Evolutionary conservation across 2,329 filamentous ascomycete genomes (phyloP).

Genomic region (Talaromyces funiculosus): DNA sequence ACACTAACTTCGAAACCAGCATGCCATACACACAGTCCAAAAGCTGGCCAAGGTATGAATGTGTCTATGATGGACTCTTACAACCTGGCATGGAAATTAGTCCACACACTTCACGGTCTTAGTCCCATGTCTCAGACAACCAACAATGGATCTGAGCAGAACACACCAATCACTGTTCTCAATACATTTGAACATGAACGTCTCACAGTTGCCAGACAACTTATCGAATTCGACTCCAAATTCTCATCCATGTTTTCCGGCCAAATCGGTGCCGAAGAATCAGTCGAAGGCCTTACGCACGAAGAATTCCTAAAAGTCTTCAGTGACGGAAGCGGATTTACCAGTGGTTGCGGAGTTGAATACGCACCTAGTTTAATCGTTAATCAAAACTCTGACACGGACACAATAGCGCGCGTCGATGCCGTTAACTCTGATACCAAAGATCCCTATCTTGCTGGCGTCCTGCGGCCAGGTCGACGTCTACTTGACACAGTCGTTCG

Average conservation of each 20-base stretch:
- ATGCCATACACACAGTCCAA: constrained; percentile 74
- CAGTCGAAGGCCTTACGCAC: constrained; percentile 24
- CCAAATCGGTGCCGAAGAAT: constrained; percentile 28
- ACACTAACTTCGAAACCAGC: constrained; percentile 34
- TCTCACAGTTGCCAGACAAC: constrained; percentile 32
- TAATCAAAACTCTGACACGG: constrained; percentile 15
- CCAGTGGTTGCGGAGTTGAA: constrained; percentile 36
- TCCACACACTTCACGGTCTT: constrained; percentile 33
- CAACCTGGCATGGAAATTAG: constrained; percentile 54
- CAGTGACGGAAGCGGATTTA: constrained; percentile 34
- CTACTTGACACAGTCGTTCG: constrained; percentile 29
- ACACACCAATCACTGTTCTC: constrained; percentile 23
- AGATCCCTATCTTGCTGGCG: constrained; percentile 31
- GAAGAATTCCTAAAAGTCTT: constrained; percentile 34
- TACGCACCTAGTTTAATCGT: constrained; percentile 30
- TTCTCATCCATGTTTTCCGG: constrained; percentile 38
- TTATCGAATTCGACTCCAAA: constrained; percentile 36
- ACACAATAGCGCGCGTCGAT: neutral
- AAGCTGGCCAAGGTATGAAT: constrained; percentile 36
- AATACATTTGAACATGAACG: constrained; percentile 36
- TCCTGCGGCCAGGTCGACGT: constrained; percentile 31
- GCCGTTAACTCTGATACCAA: constrained; percentile 23
- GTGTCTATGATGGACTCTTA: constrained; percentile 49
- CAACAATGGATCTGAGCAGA: neutral
- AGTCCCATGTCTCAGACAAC: constrained; percentile 19